Conservation (phyloP, 768 basidiomycete species). For the Termitomyces sp. region DNA sequence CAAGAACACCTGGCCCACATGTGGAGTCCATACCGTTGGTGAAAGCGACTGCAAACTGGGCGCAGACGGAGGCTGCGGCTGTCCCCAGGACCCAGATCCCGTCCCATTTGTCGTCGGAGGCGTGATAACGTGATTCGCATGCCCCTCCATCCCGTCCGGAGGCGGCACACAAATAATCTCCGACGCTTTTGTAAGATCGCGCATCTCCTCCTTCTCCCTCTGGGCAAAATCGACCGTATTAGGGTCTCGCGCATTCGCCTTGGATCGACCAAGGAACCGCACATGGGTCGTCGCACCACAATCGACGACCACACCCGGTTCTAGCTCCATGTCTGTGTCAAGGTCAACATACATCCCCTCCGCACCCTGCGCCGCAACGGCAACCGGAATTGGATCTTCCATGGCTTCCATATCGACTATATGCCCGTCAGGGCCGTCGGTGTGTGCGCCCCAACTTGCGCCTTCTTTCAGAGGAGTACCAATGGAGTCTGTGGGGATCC, state of each 20-base stretch:
- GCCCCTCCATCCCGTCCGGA: conserved; percentile 6
- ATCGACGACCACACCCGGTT: conserved; percentile 21
- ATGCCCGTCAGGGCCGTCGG: conserved; percentile 40
- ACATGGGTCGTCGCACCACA: not conserved
- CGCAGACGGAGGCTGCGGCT: conserved; percentile 3
- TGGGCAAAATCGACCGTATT: conserved; percentile 81
- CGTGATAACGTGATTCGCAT: conserved; percentile 2
- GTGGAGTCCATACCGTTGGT: conserved; percentile 49
- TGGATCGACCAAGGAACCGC: not conserved
- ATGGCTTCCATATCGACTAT: conserved; percentile 24
- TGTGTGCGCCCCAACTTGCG: conserved; percentile 29
- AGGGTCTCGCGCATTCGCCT: conserved; percentile 18
- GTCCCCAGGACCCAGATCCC: not conserved
- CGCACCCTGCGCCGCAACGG: not conserved
- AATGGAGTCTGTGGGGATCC: no score
- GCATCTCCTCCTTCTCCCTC: conserved; percentile 88
- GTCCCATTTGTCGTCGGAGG: not conserved
- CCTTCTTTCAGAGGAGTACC: not conserved
- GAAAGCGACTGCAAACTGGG: conserved; percentile 21
- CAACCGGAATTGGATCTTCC: conserved; percentile 9
- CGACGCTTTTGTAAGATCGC: conserved; percentile 77
- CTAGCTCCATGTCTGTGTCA: conserved; percentile 10
- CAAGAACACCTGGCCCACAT: conserved; percentile 67
- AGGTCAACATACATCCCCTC: conserved; percentile 9
- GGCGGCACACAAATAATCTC: conserved; percentile 56